phyloP scores from a whole-genome alignment of 2,329 filamentous ascomycete species.

The Corinectria fuckeliana region DNA sequence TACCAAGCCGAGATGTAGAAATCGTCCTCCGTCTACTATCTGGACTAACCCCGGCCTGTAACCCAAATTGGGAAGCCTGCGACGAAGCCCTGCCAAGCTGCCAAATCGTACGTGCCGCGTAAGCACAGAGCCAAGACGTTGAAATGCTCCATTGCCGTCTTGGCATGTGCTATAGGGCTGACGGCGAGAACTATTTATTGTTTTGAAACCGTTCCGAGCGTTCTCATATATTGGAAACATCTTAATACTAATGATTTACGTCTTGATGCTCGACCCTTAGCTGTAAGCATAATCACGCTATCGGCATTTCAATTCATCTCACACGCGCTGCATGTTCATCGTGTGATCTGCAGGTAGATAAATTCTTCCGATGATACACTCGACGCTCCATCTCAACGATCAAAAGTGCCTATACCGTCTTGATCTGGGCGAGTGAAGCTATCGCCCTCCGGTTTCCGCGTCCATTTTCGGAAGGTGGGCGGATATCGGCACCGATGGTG shows the following conservation, averaged over 20 bases:
- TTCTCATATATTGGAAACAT: too few species aligned
- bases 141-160: neutral
- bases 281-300: too few species aligned
- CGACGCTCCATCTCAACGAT: neutral
- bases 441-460: neutral
- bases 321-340: too few species aligned
- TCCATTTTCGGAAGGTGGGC: constrained; percentile 11
- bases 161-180: neutral
- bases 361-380: neutral
- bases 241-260: too few species aligned
- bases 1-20: neutral
- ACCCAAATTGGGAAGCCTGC: neutral
- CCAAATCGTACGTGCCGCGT: neutral
- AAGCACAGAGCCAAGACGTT: neutral
- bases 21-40: neutral
- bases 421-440: neutral
- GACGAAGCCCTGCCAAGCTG: neutral
- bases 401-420: constrained; percentile 8
- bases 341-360: neutral
- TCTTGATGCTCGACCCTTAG: too few species aligned
- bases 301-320: too few species aligned
- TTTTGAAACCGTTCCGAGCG: neutral
- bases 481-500: constrained; percentile 3
- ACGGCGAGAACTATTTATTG: neutral
- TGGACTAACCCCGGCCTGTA: neutral